Percentiles rank a stretch among this genome's conserved stretches.
phyloP scores from a whole-genome alignment of 2,329 filamentous ascomycete species.

The Tetracladium maxilliforme region DNA sequence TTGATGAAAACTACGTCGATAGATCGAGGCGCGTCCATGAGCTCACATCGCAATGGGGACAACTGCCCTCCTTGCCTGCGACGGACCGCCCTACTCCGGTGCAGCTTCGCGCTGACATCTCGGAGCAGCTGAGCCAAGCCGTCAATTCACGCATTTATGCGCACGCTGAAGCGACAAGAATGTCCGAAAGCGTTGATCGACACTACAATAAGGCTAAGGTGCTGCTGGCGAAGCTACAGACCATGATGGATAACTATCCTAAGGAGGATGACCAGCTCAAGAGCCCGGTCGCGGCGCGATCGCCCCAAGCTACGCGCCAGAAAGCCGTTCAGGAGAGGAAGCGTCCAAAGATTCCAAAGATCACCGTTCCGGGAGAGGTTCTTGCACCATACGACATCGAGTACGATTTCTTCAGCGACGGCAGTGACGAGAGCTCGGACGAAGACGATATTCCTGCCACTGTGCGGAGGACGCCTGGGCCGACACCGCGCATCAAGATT shows the following conservation, averaged over 20 bases:
- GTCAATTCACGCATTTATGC: conserved; percentile 41
- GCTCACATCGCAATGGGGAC: conserved; percentile 40
- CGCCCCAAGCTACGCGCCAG: conserved; percentile 36
- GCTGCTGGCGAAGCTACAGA: conserved; percentile 41
- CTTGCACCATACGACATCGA: conserved; percentile 50
- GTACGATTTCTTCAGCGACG: conserved; percentile 36
- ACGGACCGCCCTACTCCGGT: conserved; percentile 31
- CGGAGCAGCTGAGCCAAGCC: conserved; percentile 36
- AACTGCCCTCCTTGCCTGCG: conserved; percentile 31
- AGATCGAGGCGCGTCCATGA: conserved; percentile 39
- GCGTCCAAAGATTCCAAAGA: conserved; percentile 36
- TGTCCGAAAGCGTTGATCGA: conserved; percentile 46
- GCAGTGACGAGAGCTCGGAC: conserved; percentile 10
- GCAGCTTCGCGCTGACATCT: conserved; percentile 43
- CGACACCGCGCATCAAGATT: conserved; percentile 12
- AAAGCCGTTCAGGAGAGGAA: too few relatives aligned
- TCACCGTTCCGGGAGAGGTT: conserved; percentile 52
- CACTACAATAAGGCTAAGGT: conserved; percentile 46
- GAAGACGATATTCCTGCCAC: too few relatives aligned
- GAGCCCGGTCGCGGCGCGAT: conserved; percentile 34
- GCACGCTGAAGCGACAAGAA: conserved; percentile 46
- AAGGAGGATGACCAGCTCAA: too few relatives aligned
- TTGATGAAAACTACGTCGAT: conserved; percentile 42
- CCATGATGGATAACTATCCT: conserved; percentile 46
- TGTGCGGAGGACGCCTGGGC: conserved; percentile 8